Evolutionary conservation across 495 filamentous ascomycete genomes (phyloP).

Genomic region (Trichocladium uniseriatum): DNA sequence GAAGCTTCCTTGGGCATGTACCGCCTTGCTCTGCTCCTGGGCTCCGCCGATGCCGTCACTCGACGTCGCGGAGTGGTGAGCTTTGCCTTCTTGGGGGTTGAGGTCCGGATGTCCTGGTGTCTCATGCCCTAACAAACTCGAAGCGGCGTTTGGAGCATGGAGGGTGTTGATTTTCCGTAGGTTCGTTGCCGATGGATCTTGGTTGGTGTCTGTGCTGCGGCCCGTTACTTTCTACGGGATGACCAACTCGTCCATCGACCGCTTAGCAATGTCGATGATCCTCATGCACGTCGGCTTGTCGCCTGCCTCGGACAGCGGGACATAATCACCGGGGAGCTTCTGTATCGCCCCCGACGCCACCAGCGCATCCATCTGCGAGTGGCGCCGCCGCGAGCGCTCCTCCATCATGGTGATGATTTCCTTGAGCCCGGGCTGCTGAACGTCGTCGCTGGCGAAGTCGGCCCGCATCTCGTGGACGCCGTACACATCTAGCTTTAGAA

Average conservation of each 20-base stretch:
- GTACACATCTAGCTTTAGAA: conserved; percentile 46
- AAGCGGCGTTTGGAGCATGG: too few relatives aligned
- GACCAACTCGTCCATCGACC: conserved; percentile 36
- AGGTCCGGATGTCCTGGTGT: too few relatives aligned
- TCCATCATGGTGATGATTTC: conserved; percentile 44
- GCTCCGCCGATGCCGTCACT: too few relatives aligned
- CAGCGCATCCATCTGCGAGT: conserved; percentile 31
- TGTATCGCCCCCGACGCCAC: conserved; percentile 20
- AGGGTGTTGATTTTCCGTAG: too few relatives aligned
- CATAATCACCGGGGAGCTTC: conserved; percentile 11
- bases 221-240: conserved; percentile 30
- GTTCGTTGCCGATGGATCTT: too few relatives aligned
- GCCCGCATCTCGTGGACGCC: conserved; percentile 27
- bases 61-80: too few relatives aligned
- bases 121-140: neutral
- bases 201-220: too few relatives aligned
- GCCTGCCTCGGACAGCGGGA: conserved; percentile 2
- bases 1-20: too few relatives aligned
- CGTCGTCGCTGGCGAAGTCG: neutral
- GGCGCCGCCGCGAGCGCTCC: conserved; percentile 32
- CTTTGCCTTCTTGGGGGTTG: too few relatives aligned
- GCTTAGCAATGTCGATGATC: conserved; percentile 43
- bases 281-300: conserved; percentile 34
- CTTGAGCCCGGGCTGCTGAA: conserved; percentile 33
- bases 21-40: too few relatives aligned